Base-by-base conservation (phyloP, 2,329 filamentous ascomycete species). In the Calonectria crousiana region DNA sequence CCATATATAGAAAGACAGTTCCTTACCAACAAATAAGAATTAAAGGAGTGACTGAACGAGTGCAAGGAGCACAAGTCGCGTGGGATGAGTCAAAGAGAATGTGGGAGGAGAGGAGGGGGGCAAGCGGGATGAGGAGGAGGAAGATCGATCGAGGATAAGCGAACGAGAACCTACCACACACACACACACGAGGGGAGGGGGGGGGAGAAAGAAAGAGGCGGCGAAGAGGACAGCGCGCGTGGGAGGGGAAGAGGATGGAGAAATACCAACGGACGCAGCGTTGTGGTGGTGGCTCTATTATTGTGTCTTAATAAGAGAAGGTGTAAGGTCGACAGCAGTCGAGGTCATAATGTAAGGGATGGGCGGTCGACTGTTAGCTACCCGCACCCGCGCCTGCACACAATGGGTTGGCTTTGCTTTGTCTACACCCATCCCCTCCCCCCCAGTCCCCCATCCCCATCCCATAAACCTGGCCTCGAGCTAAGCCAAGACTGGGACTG, bases 11-110 rank as follows among this genome's bases (percentile, higher is more conserved):
- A 56, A 56, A 16, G 44, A 28, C 23, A 56, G 62, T 69, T 75
- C 73, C 49, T 78, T 78, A 72, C 78, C 71, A 68, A 75, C 69
- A 76, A 74, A 23, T 62, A 71, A n/a, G 74, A 78, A 77, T 69
- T 66, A 62, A 62, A 71, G 34, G 34, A 69, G 49, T 34, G 34
- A 64, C 49, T 49, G 47, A 69, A 69, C 41, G 62, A 58, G 69
- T 28, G 70, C 74, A 52, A 64, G 53, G 14, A 56, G 16, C 52
- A 56, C 52, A 26, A 47, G 44, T 23, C 56, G 56, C 34, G 56
- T 62, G 67, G 32, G 47, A 68, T 56, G 66, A 68, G 68, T 44
- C 44, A 70, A 70, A 18, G 68, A 52, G 36, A 38, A 34, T 34
- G 30, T 41, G 53, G 41, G 67, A 41, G 38, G 36, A 26, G 34